These are phyloP conservation scores for Rhodotorula sp. DNA, from an alignment of 1,284 basidiomycete genomes.

Conservation along the genomic window DNA sequence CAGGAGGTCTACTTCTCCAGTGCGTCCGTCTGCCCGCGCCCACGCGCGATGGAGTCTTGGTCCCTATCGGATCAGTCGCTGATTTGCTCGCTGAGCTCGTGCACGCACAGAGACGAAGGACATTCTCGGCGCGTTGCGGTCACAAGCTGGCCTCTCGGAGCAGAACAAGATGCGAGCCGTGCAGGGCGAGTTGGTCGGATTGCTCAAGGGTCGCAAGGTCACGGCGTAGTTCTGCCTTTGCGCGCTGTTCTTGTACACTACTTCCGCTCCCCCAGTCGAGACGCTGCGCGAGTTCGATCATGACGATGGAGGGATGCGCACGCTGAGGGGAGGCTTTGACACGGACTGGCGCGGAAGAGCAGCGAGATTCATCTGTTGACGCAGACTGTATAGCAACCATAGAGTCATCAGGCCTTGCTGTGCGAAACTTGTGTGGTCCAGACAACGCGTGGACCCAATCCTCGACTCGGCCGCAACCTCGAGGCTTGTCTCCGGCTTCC, in stretches of 20 bases:
- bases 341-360: neutral
- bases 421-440: too few species aligned
- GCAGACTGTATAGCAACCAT: too few species aligned
- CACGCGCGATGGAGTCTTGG: neutral
- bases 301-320: too few species aligned
- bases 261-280: neutral
- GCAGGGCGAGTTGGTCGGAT: constrained; percentile 87
- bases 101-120: constrained; percentile 79
- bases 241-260: neutral
- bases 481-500: too few species aligned
- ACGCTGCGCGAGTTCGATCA: too few species aligned
- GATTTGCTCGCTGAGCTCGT: too few species aligned
- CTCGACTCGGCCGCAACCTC: too few species aligned
- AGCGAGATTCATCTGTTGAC: neutral
- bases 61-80: neutral
- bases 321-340: neutral
- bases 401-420: too few species aligned
- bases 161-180: constrained; percentile 77
- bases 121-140: constrained; percentile 86
- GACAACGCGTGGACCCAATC: too few species aligned
- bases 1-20: constrained; percentile 87
- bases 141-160: constrained; percentile 79
- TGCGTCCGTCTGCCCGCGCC: constrained; percentile 4
- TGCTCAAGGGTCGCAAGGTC: constrained; percentile 46
- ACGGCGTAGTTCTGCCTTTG: neutral